Evolutionary conservation across 164 flowering plant species (phyloP).

Genomic region (Nymphaea thermarum): DNA sequence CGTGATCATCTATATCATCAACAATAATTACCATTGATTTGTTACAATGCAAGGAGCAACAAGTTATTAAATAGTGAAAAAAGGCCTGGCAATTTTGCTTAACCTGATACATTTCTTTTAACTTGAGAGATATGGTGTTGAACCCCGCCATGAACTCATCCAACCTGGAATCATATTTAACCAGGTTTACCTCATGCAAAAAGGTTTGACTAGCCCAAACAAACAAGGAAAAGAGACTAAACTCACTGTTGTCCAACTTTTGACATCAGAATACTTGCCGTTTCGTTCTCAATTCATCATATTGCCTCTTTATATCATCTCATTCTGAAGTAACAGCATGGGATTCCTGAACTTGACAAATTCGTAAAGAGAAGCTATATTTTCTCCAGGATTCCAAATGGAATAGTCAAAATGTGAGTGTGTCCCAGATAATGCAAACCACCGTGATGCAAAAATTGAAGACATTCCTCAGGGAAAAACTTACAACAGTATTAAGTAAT

Average conservation of each 20-base stretch:
- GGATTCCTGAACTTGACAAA: too few relatives aligned
- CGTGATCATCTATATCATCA: slow-evolving; percentile 91
- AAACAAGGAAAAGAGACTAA: too few relatives aligned
- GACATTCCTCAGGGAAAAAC: too few relatives aligned
- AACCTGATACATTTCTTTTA: slow-evolving; percentile 99
- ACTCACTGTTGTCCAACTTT: not conserved
- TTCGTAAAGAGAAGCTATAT: too few relatives aligned
- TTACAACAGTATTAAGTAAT: too few relatives aligned
- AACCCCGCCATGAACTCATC: slow-evolving; percentile 99
- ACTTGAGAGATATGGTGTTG: slow-evolving; percentile 79
- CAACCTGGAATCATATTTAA: slow-evolving; percentile 61
- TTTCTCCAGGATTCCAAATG: too few relatives aligned
- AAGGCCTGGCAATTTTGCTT: too few relatives aligned
- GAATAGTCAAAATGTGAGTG: too few relatives aligned
- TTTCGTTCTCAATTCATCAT: slow-evolving; percentile 89
- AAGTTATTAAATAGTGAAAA: too few relatives aligned
- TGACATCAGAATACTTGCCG: slow-evolving; percentile 26
- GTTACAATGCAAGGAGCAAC: not conserved
- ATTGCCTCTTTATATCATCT: slow-evolving; percentile 76
- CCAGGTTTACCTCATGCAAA: not conserved
- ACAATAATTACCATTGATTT: not conserved
- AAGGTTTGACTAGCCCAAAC: too few relatives aligned
- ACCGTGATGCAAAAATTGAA: too few relatives aligned
- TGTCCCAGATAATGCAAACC: too few relatives aligned
- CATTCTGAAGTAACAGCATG: slow-evolving; percentile 73